Conservation (phyloP, 768 basidiomycete species). For the Psilocybe azurescens region DNA sequence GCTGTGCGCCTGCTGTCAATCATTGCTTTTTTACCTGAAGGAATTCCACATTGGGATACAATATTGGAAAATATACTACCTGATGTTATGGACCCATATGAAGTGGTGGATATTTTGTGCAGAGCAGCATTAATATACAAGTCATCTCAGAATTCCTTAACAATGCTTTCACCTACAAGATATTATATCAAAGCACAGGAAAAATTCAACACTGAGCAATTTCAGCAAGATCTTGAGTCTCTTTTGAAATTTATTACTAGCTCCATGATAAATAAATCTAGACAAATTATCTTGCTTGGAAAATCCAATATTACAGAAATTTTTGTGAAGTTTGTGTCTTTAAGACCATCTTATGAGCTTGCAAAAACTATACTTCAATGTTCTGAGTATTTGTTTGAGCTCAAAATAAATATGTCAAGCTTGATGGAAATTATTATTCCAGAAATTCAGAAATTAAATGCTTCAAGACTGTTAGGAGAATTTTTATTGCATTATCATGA, state of each 20-base stretch:
- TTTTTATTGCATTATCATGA: not conserved
- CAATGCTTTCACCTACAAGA: slow-evolving; percentile 9
- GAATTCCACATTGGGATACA: not conserved
- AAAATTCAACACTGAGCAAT: not conserved
- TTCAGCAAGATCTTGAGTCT: not conserved
- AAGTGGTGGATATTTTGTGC: slow-evolving; percentile 4
- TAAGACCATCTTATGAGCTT: not conserved
- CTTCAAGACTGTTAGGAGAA: not conserved
- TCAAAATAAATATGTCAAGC: not conserved
- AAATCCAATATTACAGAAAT: not conserved
- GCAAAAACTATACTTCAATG: not conserved
- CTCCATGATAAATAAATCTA: not conserved
- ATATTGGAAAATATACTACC: not conserved
- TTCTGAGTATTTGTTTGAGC: not conserved
- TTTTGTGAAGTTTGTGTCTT: not conserved
- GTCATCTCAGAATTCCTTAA: not conserved
- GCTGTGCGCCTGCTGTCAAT: not conserved
- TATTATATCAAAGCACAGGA: not conserved
- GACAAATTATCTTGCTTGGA: not conserved
- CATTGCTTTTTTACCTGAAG: slow-evolving; percentile 4
- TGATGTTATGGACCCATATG: not conserved
- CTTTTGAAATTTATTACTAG: not conserved
- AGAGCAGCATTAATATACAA: slow-evolving; percentile 5
- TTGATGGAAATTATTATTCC: not conserved
- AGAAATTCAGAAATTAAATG: not conserved